phyloP scores from a whole-genome alignment of 352 stramenopile species.

The Globisporangium splendens region DNA sequence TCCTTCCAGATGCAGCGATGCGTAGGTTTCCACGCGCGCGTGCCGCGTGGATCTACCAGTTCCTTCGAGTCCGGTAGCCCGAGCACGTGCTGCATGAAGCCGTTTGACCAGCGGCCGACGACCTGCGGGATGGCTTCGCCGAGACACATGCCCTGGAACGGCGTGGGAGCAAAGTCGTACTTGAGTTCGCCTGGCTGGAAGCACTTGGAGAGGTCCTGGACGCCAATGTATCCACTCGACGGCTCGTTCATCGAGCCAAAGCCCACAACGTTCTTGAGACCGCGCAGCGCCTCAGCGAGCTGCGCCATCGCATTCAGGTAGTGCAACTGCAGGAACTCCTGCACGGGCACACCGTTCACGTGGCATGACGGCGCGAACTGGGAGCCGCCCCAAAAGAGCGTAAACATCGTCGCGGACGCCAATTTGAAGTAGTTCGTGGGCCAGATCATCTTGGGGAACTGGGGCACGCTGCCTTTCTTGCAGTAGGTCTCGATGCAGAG shows the following conservation, averaged over 20 bases:
- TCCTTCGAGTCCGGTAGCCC: slow-evolving; percentile 42
- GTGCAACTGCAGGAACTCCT: slow-evolving; percentile 86
- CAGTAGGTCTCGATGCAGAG: slow-evolving; percentile 69
- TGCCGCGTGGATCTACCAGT: slow-evolving; percentile 44
- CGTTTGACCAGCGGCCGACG: slow-evolving; percentile 75
- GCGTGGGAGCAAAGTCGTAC: slow-evolving; percentile 67
- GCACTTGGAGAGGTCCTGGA: slow-evolving; percentile 49
- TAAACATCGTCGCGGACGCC: slow-evolving; percentile 90
- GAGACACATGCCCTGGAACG: slow-evolving; percentile 81
- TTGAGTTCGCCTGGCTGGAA: slow-evolving; percentile 68
- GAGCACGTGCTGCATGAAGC: slow-evolving; percentile 71
- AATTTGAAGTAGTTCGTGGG: slow-evolving; percentile 91
- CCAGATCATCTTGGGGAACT: slow-evolving; percentile 92
- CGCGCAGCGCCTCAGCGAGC: slow-evolving; percentile 54
- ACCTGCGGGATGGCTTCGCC: slow-evolving; percentile 55
- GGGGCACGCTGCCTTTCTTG: slow-evolving; percentile 9
- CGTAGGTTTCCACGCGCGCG: slow-evolving; percentile 63
- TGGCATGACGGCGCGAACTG: slow-evolving; percentile 62
- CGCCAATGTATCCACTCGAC: slow-evolving; percentile 68
- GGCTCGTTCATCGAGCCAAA: slow-evolving; percentile 93
- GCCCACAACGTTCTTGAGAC: slow-evolving; percentile 82
- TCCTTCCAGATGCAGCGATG: slow-evolving; percentile 73
- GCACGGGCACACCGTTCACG: slow-evolving; percentile 75
- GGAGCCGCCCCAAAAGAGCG: slow-evolving; percentile 84
- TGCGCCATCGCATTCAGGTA: slow-evolving; percentile 77